These are phyloP conservation scores for Marchantia polymorpha DNA, from an alignment of 225 moss, liverwort and hornwort species.

Conservation along the genomic window DNA sequence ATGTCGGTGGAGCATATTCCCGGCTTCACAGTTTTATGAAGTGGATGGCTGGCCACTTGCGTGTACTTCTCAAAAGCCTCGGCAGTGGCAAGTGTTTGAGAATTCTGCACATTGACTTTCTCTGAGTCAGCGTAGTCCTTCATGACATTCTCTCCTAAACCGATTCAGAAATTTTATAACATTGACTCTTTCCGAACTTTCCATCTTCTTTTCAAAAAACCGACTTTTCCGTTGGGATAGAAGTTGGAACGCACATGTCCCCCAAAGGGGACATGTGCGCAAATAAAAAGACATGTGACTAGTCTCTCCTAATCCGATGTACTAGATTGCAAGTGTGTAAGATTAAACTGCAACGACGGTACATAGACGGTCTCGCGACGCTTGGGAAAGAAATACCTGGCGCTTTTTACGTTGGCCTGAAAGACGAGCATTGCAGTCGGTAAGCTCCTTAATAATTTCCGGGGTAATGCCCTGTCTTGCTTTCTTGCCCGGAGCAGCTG, in stretches of 20 bases:
- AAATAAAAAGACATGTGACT: no score
- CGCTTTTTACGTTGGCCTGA: constrained; percentile 94
- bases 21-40: constrained; percentile 95
- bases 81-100: constrained; percentile 57
- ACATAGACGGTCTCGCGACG: background rate
- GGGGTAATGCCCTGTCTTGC: constrained; percentile 83
- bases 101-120: constrained; percentile 54
- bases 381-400: constrained; percentile 51
- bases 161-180: no score
- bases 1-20: constrained; percentile 85
- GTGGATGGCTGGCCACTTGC: constrained; percentile 93
- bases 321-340: no score
- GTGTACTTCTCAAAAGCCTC: constrained; percentile 81
- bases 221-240: no score
- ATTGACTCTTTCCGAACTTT: no score
- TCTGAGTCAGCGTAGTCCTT: background rate
- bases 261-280: no score
- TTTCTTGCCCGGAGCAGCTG: constrained; percentile 84
- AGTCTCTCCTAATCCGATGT: no score
- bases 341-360: no score
- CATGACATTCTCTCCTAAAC: no score
- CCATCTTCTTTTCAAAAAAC: no score
- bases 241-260: no score
- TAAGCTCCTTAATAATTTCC: constrained; percentile 88
- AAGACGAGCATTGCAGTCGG: constrained; percentile 89